These are phyloP conservation scores for Coelastrella sp. DNA, from an alignment of 139 green algal species.

Conservation along the genomic window DNA sequence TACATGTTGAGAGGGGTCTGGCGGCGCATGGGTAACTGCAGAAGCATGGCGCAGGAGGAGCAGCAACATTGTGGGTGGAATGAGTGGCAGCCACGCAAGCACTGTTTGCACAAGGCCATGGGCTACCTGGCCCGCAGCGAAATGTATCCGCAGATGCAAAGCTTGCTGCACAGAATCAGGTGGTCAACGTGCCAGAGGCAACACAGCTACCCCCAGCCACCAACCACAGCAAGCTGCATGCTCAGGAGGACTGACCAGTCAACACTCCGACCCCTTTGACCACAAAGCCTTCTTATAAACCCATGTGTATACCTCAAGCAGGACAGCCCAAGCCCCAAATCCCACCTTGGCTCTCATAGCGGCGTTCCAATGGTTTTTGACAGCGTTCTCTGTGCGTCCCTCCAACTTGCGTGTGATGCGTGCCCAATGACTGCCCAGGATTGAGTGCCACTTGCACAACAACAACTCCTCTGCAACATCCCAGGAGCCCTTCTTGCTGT, in stretches of 20 bases:
- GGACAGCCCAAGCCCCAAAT: not conserved
- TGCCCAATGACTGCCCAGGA: slow-evolving; percentile 40
- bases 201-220: no score
- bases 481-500: slow-evolving; percentile 48
- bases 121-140: no score
- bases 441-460: slow-evolving; percentile 48
- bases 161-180: no score
- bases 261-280: no score
- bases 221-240: no score
- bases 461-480: slow-evolving; percentile 40
- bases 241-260: no score
- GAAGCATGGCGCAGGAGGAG: not conserved
- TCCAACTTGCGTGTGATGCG: slow-evolving; percentile 78
- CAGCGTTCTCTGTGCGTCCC: slow-evolving; percentile 87
- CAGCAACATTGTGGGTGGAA: no score
- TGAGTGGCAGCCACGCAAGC: no score
- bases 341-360: slow-evolving; percentile 63
- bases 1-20: slow-evolving; percentile 37
- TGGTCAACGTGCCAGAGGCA: no score
- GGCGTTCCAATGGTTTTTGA: slow-evolving; percentile 93
- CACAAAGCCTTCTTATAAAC: not conserved
- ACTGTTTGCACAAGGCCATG: no score
- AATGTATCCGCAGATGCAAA: no score
- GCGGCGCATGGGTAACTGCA: slow-evolving; percentile 1
- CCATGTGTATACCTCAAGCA: not conserved